Conservation (phyloP, 352 stramenopile species). For the Thraustochytrium striatum region DNA sequence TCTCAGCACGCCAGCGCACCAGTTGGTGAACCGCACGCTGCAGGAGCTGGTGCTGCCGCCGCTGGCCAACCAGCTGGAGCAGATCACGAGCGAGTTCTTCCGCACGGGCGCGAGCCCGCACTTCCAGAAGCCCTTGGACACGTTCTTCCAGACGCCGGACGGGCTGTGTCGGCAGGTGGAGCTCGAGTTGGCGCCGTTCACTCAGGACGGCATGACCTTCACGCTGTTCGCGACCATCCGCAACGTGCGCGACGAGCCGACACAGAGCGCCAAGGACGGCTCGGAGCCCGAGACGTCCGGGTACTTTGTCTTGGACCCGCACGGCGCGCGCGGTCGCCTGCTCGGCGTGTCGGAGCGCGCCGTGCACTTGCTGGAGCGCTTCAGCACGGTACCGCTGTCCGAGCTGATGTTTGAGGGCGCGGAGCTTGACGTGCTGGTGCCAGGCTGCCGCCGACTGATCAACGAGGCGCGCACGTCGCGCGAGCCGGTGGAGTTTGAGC, state of each 20-base stretch:
- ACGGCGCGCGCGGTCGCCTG: not conserved
- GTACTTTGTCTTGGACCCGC: not conserved
- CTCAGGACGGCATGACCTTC: conserved; percentile 28
- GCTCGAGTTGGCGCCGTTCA: conserved; percentile 37
- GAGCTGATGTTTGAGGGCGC: not conserved
- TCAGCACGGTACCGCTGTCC: not conserved
- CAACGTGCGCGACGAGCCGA: not conserved
- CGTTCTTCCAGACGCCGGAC: not conserved
- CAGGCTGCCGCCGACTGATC: too few relatives aligned
- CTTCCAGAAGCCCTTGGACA: not conserved
- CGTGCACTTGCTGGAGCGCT: not conserved
- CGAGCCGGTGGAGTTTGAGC: too few relatives aligned
- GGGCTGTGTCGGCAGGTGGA: conserved; percentile 15
- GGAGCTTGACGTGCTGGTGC: too few relatives aligned
- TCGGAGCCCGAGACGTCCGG: not conserved
- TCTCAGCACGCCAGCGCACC: conserved; percentile 3
- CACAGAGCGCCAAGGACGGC: not conserved
- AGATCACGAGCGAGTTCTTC: not conserved
- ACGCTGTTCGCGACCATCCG: conserved; percentile 34
- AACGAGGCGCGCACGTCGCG: too few relatives aligned
- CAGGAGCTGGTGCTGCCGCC: conserved; percentile 11
- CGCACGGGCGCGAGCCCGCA: not conserved
- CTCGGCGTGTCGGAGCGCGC: not conserved
- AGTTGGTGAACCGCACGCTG: not conserved
- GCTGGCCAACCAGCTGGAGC: conserved; percentile 15